Percentiles rank a stretch among this genome's conserved stretches.
phyloP scores from a whole-genome alignment of 495 filamentous ascomycete genomes.

The Xylaria intraflava region DNA sequence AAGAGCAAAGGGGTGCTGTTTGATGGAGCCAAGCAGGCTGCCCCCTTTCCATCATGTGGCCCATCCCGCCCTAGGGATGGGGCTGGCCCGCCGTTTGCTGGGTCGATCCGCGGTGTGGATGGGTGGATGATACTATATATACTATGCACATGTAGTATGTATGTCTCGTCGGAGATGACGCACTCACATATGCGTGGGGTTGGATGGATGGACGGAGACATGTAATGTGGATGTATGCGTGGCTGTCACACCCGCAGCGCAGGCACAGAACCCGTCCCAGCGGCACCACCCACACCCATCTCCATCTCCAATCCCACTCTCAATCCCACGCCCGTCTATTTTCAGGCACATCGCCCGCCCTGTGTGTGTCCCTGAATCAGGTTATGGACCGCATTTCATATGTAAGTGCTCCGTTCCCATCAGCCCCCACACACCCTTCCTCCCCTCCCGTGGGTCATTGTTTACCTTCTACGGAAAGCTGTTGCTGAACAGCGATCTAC shows the following conservation, averaged over 20 bases:
- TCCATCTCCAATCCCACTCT: neutral
- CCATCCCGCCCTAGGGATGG: no score
- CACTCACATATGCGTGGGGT: slow-evolving; percentile 4
- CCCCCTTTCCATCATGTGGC: no score
- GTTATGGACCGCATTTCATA: neutral
- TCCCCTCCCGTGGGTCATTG: neutral
- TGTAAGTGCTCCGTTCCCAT: no score
- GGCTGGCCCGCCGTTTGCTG: no score
- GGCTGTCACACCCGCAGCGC: slow-evolving; percentile 10
- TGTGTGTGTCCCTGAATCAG: neutral
- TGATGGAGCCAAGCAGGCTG: no score
- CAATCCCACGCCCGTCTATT: neutral
- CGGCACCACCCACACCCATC: slow-evolving; percentile 13
- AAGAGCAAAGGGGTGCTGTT: no score
- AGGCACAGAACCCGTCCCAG: slow-evolving; percentile 9
- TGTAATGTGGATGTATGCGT: slow-evolving; percentile 7
- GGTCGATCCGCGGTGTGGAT: slow-evolving; percentile 6
- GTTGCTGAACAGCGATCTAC: no score
- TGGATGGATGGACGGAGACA: slow-evolving; percentile 1
- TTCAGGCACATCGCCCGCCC: neutral
- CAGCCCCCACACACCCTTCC: no score
- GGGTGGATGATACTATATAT: slow-evolving; percentile 6
- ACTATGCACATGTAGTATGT: neutral
- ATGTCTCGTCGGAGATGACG: slow-evolving; percentile 2
- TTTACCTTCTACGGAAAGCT: neutral